Evolutionary conservation across 1,139 yeast species (phyloP), one percentile per base, ranked within the genome.

Genomic region (Geotrichum cucujoidarum): DNA sequence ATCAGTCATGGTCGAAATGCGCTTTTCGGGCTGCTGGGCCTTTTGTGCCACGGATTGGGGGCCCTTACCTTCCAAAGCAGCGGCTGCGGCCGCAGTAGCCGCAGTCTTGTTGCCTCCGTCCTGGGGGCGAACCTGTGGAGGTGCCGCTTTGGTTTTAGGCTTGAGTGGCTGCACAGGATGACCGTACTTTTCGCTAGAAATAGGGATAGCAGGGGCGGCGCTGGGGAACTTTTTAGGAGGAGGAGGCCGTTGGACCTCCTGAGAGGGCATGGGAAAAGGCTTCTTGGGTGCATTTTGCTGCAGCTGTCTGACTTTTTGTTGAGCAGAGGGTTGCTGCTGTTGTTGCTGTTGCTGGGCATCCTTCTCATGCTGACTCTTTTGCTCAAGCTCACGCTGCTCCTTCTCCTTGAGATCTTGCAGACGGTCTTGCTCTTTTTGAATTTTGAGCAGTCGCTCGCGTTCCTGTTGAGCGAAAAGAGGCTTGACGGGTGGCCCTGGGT

Each of bases 1-100:
- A 57, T 92, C 96, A 36, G 85, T 83, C 77, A 90, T 76, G 46
- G 85, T 80, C 35, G 87, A 81, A 55, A 80, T 70, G 58, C 78
- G 77, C 69, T 73, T 79, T 77, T 81, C 80, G 68, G 67, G 52
- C 33, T 49, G 51, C 30, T 54, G 50, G 35, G 49, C 48, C 47
- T 55, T 55, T 22, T 10, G 6, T 10, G 27, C 8, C 27, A 52
- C 49, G 22, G 48, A 40, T n/a, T n/a, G n/a, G 16, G 47, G 52
- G 18, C 33, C 50, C 24, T 47, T 50, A 11, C 63, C 61, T 38
- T 60, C 60, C 29, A 56, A 50, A 3, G 64, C 63, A 2, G 63
- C 62, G 1, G 57, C 56, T 4, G 67, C 68, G 1, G 66, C 62
- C 16, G 66, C 56, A 7, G 60, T 60, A 1, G 63, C 57, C 0